Base-by-base conservation (phyloP, 2,329 filamentous ascomycete species). In the Erysiphe neolycopersici region DNA sequence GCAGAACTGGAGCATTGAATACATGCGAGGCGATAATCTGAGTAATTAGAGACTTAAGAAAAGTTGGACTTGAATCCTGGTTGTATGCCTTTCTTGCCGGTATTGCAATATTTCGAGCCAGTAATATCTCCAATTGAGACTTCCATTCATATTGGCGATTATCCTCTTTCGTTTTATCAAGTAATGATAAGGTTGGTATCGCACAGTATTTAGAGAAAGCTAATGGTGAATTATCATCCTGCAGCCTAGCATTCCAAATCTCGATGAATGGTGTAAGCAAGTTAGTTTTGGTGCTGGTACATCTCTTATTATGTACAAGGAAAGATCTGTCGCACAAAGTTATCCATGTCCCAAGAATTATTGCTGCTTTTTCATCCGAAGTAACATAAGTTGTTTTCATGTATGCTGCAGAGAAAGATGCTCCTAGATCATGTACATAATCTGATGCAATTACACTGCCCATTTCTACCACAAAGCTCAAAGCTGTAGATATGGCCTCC, bases 1-100 rank as follows among this genome's bases (percentile, higher is more conserved):
- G 62, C 5, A 67, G 53, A 9, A 61, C 52, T 0, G 64, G 60
- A 56, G 56, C 44, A 60, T 64, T 57, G 5, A 56, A 54, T 22
- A 60, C 42, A 44, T 54, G 49, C 33, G 51, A 43, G 17, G 52
- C 39, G 35, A 57, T 47, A 32, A 50, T 43, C 12, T 49, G 43
- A 44, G 45, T 51, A 11, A 53, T 53, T 30, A 57, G 44, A 19
- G 22, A 49, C 12, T 43, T 41, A 10, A 58, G 38, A 38, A 58
- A 38, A 16, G 47, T 46, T 5, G 47, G 44, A 36, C 52, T 46
- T 16, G 31, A 35, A 31, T 49, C 46, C n/a, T 45, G 45, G 14
- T 36, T 19, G 14, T 47, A 41, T 32, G 43, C 46, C 18, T 48
- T 43, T 37, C 55, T 56, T 14, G 53, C 49, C 42, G 59, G 58